These are phyloP conservation scores for Aspergillus novoparasiticus DNA, from an alignment of 2,329 filamentous ascomycete genomes.

Conservation along the genomic window DNA sequence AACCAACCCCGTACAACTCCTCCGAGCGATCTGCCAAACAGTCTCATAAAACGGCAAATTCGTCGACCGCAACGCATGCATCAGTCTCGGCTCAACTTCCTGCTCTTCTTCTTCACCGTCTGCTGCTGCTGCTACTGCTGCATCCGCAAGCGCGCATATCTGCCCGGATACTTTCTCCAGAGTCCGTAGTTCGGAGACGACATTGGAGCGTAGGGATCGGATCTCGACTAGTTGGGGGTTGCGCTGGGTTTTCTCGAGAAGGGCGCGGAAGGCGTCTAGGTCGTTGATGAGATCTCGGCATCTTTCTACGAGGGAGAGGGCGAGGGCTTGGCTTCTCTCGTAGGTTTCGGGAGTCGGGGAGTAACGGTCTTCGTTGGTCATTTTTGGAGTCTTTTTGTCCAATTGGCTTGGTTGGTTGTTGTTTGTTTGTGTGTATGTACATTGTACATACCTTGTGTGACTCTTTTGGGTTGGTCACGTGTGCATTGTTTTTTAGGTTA, in stretches of 20 bases:
- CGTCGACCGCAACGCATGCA: conserved; percentile 64
- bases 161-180: conserved; percentile 46
- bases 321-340: conserved; percentile 25
- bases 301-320: conserved; percentile 37
- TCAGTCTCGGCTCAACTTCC: conserved; percentile 35
- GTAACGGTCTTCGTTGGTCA: background rate
- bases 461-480: background rate
- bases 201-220: conserved; percentile 50
- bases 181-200: conserved; percentile 52
- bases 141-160: conserved; percentile 22
- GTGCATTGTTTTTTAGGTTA: background rate
- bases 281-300: conserved; percentile 48
- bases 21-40: conserved; percentile 65
- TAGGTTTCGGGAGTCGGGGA: background rate
- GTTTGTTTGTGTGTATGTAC: too few relatives aligned
- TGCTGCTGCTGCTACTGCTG: conserved; percentile 6
- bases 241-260: conserved; percentile 43
- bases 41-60: conserved; percentile 68
- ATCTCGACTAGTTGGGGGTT: conserved; percentile 54
- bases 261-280: conserved; percentile 47
- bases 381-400: background rate
- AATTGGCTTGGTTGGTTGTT: too few relatives aligned
- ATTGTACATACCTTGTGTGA: background rate
- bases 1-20: conserved; percentile 54
- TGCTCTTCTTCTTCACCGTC: conserved; percentile 14